These are phyloP conservation scores for Acanthamoeba castellanii DNA, from an alignment of 208 protist species.

Conservation along the genomic window DNA sequence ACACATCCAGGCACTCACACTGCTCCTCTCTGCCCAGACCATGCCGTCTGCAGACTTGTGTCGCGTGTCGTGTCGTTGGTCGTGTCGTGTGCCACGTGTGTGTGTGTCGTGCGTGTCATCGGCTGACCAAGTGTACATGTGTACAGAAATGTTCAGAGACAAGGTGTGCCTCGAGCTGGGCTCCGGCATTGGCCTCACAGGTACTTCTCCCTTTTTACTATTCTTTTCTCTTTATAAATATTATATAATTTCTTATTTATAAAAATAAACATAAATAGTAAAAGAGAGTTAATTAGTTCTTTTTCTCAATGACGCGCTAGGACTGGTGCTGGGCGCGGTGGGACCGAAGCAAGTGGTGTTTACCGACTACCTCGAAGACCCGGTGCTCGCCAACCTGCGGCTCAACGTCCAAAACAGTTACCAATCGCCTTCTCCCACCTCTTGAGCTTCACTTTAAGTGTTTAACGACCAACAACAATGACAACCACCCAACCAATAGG, in stretches of 20 bases:
- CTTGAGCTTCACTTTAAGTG: not conserved
- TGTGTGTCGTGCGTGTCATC: too few species aligned
- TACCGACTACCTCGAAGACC: constrained; percentile 55
- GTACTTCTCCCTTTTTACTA: not conserved
- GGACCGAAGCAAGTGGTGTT: constrained; percentile 19
- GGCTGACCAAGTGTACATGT: too few species aligned
- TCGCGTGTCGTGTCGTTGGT: too few species aligned
- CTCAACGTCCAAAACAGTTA: constrained; percentile 48
- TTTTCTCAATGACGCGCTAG: too few species aligned
- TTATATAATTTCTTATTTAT: too few species aligned
- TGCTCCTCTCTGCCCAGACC: too few species aligned
- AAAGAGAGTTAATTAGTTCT: too few species aligned
- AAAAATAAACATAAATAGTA: too few species aligned
- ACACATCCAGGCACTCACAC: not conserved
- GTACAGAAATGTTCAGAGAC: not conserved
- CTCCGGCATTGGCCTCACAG: constrained; percentile 41
- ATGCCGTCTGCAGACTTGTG: too few species aligned
- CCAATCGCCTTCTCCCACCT: not conserved
- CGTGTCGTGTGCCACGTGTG: too few species aligned
- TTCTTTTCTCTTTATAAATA: too few species aligned
- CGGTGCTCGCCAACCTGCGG: constrained; percentile 52
- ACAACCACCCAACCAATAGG: too few species aligned
- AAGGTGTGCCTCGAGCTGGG: constrained; percentile 13
- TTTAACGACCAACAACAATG: not conserved
- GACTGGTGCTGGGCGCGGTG: constrained; percentile 14